A percentile compares a stretch with the other conserved stretches of the same genome.
phyloP scores from a whole-genome alignment of 768 basidiomycete genomes.

The Xerocomellus chrysenteron region DNA sequence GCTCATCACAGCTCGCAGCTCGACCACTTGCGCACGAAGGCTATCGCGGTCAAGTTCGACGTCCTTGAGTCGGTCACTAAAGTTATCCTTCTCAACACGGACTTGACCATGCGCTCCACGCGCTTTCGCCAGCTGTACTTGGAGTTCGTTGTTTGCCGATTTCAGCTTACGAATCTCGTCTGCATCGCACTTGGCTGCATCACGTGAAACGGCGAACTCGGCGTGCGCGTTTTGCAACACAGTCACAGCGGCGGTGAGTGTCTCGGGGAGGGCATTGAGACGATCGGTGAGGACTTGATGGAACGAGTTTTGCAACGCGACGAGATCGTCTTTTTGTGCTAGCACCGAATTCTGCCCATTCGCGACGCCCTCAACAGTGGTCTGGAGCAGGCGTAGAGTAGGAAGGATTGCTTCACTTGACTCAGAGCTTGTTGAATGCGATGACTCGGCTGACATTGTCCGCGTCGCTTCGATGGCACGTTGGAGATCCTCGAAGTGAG shows the following conservation, averaged over 20 bases:
- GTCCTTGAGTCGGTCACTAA: constrained; percentile 58
- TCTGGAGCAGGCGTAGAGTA: constrained; percentile 46
- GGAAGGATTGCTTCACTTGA: constrained; percentile 30
- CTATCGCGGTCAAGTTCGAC: constrained; percentile 67
- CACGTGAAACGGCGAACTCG: constrained; percentile 58
- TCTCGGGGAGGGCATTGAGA: constrained; percentile 58
- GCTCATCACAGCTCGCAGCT: constrained; percentile 44
- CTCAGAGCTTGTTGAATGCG: constrained; percentile 16
- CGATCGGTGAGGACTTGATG: constrained; percentile 55
- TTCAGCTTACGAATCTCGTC: constrained; percentile 65
- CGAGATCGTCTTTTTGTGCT: constrained; percentile 47
- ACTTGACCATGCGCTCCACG: constrained; percentile 75
- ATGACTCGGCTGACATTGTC: constrained; percentile 17
- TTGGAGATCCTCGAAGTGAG: constrained; percentile 43
- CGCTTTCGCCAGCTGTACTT: constrained; percentile 72
- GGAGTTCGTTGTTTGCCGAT: constrained; percentile 59
- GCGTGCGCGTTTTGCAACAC: constrained; percentile 60
- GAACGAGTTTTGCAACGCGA: constrained; percentile 49
- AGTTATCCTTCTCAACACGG: constrained; percentile 77
- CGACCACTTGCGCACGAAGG: constrained; percentile 54
- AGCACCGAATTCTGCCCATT: constrained; percentile 50
- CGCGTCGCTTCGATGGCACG: constrained; percentile 40
- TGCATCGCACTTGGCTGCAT: constrained; percentile 57
- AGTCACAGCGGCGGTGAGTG: constrained; percentile 50
- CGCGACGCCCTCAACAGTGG: constrained; percentile 47